Evolutionary conservation across 2,329 filamentous ascomycete genomes (phyloP), one percentile per base, ranked within the genome.

Genomic region (Amphichorda felina): DNA sequence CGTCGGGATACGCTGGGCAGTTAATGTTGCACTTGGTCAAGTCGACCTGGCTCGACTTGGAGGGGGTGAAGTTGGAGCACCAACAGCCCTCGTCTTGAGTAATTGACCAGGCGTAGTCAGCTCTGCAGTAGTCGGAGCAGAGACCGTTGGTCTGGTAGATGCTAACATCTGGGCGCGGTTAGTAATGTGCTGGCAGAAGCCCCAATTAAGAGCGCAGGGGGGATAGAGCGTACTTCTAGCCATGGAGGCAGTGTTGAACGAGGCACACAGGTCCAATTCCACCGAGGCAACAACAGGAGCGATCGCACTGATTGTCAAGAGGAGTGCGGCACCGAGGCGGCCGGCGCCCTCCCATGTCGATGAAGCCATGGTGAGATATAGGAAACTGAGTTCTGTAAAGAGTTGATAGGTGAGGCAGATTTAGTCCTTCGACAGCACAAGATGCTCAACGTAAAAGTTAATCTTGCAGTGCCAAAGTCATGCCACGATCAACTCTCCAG

Each of bases 61-160:
- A 61, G 8, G 83, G 83, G 2, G 66, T 65, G 47, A 77, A 77
- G 51, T 86, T 70, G 26, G 79, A 79, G 53, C 83, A 89, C 81
- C 81, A 89, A 51, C 83, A 89, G 35, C 66, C 55, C 22, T 72
- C 61, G 13, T 57, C 66, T 45, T 84, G 70, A 2, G 87, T 61
- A 33, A 89, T 63, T 43, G 79, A 81, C 41, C 79, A 83, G 27
- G 82, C 80, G 43, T 66, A 82, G 13, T 63, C 45, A 15, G 50
- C 48, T 18, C 55, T 46, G 56, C 83, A 89, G 33, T 66, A 66
- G 33, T 71, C 59, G 34, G 64, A 58, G 51, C 83, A 89, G 10
- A 76, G 66, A 21, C 82, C 82, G 45, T 84, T 76, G 15, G 80
- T 82, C 52, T 86, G 79, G 41, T 57, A 79, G 43, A 66, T 68